Base-by-base conservation (phyloP, 768 basidiomycete species). In the Mycena kentingensis region DNA sequence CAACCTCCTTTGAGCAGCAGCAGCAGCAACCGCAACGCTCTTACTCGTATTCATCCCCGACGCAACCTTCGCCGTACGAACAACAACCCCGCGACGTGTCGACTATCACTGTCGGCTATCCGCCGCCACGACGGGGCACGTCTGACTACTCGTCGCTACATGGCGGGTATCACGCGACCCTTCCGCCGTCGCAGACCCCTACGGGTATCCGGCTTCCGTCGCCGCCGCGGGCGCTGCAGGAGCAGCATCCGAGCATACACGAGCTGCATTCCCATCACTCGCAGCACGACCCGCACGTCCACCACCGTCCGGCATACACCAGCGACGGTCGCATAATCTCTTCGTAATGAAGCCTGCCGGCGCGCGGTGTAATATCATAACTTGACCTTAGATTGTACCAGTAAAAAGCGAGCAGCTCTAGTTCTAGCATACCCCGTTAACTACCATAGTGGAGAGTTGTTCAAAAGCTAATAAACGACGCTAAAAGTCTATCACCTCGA, bases 271-370 rank as follows among this genome's bases (percentile, higher is more conserved):
- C 36, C 12, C 57, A 58, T 45, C 52, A 54, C 37, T 53, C 57
- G 29, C 57, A 58, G 37, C 57, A 50, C 46, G 57, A 58, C 52
- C 57, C 49, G 49, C 57, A 58, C 44, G 38, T 49, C 32, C 48
- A 48, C 41, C 57, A 58, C 45, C 55, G 46, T 13, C 45, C 31
- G 1, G 50, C 51, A 28, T 59, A 59, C 43, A 51, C 53, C 10
- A 1, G 46, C n/a, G 53, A 59, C 31, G 57, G 57, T 4, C 52
- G 22, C 43, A 54, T 59, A 26, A 44, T 59, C 21, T 42, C 56
- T 38, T 58, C 49, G 52, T n/a, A 34, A 34, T n/a, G 32, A 34
- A n/a, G 32, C 10, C 32, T 34, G 11, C 11, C 22, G 36, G n/a
- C 22, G 25, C 6, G 27, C 10, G 24, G 15, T 57, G 57, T 58